Base-by-base conservation (phyloP, 768 basidiomycete genomes). In the Collybiopsis confluens region DNA sequence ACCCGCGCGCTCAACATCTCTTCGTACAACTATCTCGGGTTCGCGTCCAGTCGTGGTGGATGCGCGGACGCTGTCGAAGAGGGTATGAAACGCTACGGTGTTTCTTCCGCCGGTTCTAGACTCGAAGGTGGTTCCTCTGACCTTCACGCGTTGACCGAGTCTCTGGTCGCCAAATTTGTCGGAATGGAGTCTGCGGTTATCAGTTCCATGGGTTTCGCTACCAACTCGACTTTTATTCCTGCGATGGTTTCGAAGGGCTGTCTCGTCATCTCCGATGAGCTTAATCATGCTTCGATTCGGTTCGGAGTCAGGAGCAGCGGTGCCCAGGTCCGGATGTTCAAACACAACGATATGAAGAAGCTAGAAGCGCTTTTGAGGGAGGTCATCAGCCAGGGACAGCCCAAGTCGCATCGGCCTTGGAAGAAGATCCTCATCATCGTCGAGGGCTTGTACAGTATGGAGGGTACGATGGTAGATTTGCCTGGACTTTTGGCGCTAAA, bases 11-110 rank as follows among this genome's bases (percentile, higher is more conserved):
- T 99, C 61, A 99, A 99, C 68, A 90, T 98, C 60, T 95, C 94
- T 1, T 97, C 93, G 8, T 99, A 99, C 76, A 99, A 98, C 72
- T 99, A 98, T 68, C 92, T 99, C 62, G 97, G 97, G 2, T 98
- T 99, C 64, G 96, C 96, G 0, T 92, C 96, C 65, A 89, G 88
- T 15, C 80, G 82, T 3, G 97, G 97, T 16, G 90, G 90, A 4
- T 96, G 93, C 65, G 92, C 97, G 5, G 97, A 98, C 64, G 92
- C 91, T 6, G 95, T 92, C 7, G 93, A 95, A 64, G 87, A 89
- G 58, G 72, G 78, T 18, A 82, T 98, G 66, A 78, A 75, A 58
- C 81, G 85, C 2, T 95, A 94, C 63, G 96, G 96, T 21, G 70
- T 94, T n/a, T 82, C 85, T 2, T 73, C 86, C 0, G 85, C 85